Evolutionary conservation across 495 filamentous ascomycete genomes (phyloP).

Genomic region (Viridothelium virens): DNA sequence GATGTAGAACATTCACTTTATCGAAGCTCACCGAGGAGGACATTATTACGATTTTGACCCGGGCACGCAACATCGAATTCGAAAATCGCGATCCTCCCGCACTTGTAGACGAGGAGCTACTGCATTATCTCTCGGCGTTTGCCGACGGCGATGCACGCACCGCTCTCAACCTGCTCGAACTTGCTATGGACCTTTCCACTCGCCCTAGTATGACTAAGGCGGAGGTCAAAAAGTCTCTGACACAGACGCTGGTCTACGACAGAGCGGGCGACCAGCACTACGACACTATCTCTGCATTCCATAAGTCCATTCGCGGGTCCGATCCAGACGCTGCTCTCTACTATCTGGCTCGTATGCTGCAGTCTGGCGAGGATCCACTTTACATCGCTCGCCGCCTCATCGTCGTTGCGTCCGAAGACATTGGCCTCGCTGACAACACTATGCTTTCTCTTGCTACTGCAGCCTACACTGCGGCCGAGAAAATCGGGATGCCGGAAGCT

Average conservation of each 20-base stretch:
- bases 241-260: slow-evolving; percentile 89
- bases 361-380: slow-evolving; percentile 87
- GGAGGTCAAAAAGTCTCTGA: slow-evolving; percentile 68
- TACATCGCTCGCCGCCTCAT: slow-evolving; percentile 88
- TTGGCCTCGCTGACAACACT: slow-evolving; percentile 82
- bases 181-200: slow-evolving; percentile 61
- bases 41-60: slow-evolving; percentile 60
- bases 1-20: slow-evolving; percentile 85
- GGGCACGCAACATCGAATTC: slow-evolving; percentile 59
- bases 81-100: slow-evolving; percentile 27
- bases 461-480: slow-evolving; percentile 75
- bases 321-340: slow-evolving; percentile 83
- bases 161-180: slow-evolving; percentile 83
- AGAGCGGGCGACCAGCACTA: slow-evolving; percentile 92
- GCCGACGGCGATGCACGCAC: slow-evolving; percentile 88
- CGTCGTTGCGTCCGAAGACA: slow-evolving; percentile 83
- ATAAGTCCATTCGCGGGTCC: slow-evolving; percentile 86
- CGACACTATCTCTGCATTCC: slow-evolving; percentile 92
- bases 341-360: slow-evolving; percentile 93
- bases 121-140: slow-evolving; percentile 74
- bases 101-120: slow-evolving; percentile 67
- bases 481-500: slow-evolving; percentile 89
- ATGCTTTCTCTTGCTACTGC: slow-evolving; percentile 79
- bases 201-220: slow-evolving; percentile 49
- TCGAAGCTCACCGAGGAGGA: slow-evolving; percentile 63